Evolutionary conservation across 2,329 filamentous ascomycete genomes (phyloP), one percentile per base, ranked within the genome.

Genomic region (Colletotrichum sansevieriae): DNA sequence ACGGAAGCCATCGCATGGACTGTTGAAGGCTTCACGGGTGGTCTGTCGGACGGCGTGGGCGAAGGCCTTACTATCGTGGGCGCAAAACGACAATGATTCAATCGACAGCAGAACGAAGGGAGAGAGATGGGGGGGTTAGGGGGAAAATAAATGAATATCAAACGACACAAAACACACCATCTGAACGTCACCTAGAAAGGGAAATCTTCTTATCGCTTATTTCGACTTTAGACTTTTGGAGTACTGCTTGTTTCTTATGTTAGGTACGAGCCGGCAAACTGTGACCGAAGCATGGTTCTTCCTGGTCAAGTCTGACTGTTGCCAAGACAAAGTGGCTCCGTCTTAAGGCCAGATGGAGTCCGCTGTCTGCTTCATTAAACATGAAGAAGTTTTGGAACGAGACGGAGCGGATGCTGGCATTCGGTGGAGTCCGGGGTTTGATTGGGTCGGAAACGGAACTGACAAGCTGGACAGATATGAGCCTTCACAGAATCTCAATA

Each of bases 1-100:
- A 83, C 85, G 18, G 85, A 87, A 37, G 74, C 87, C 10, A 83
- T 85, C 3, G 76, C 85, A 3, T 93, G 90, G 88, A 85, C 88
- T 73, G 77, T 91, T 1, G 84, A 90, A 70, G 87, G 89, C 20
- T 80, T 93, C 58, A 84, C 88, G 2, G 90, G 88, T 13, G 92
- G 91, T 0, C 81, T 93, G 47, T 88, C 89, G 73, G 89, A 93
- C 72, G 90, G 91, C 6, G 80, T 85, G 83, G 79, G 81, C 18
- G 77, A 78, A 67, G 78, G 78, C 9, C 70, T 79, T 25, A 67
- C 56, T 15, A 57, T 68, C 15, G 67, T 70, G 15, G 63, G 63
- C 8, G 63, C 63, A 22, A 70, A 68, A 35, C 51, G 67, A 52
- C 63, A 70, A 70, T 60, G 44, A 60, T 22, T n/a, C 22, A 9